phyloP scores from a whole-genome alignment of 2,329 filamentous ascomycete species.

The Neocatenulostroma microsporum region DNA sequence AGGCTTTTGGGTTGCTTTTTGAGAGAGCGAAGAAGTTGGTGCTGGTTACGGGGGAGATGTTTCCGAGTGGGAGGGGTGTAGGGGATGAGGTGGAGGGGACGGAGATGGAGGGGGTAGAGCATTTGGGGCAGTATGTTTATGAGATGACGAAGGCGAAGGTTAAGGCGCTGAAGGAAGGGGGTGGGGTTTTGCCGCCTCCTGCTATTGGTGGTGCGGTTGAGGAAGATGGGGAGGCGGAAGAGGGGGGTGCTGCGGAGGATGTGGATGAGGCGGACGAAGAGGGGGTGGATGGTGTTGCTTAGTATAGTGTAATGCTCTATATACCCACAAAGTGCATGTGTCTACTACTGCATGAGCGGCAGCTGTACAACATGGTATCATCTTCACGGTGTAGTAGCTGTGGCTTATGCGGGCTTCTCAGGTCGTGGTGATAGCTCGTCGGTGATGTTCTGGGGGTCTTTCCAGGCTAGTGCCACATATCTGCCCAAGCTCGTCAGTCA shows the following conservation, averaged over 20 bases:
- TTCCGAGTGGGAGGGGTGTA: conserved; percentile 54
- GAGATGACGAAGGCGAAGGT: conserved; percentile 81
- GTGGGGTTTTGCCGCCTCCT: conserved; percentile 21
- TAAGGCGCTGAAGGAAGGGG: conserved; percentile 46
- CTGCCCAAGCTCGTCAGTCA: conserved; percentile 23
- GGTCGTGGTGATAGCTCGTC: conserved; percentile 45
- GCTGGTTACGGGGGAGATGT: conserved; percentile 80
- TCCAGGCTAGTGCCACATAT: conserved; percentile 54
- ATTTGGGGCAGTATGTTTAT: conserved; percentile 90
- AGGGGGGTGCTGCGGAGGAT: conserved; percentile 19
- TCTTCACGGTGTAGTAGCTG: too few species aligned
- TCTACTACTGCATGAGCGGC: too few species aligned
- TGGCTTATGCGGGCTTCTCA: too few species aligned
- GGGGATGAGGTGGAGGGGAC: conserved; percentile 49
- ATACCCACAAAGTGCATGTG: too few species aligned
- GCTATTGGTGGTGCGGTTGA: conserved; percentile 6
- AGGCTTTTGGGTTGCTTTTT: conserved; percentile 74
- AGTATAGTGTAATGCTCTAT: not conserved
- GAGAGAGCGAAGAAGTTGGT: conserved; percentile 61
- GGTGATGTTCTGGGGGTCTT: conserved; percentile 54
- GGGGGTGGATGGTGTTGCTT: not conserved
- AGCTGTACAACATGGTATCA: too few species aligned
- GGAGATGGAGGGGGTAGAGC: conserved; percentile 84
- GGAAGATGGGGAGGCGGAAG: conserved; percentile 25
- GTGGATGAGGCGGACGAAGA: conserved; percentile 10